phyloP scores from a whole-genome alignment of 257 asterid species.

The Ajuga chamaepitys region DNA sequence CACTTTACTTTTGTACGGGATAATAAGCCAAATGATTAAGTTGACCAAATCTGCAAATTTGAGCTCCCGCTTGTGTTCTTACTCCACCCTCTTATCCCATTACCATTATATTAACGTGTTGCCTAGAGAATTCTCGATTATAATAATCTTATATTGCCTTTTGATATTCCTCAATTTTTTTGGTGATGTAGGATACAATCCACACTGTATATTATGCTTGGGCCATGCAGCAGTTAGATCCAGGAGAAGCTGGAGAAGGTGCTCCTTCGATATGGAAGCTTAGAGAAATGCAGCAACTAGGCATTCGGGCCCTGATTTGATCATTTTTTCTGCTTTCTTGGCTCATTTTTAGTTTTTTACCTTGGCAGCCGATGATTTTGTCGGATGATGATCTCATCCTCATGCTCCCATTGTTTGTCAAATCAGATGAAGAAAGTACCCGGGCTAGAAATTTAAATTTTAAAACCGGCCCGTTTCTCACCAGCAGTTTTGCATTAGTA shows the following conservation, averaged over 20 bases:
- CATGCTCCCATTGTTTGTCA: neutral
- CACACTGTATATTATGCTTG: slow-evolving; percentile 86
- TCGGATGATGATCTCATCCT: slow-evolving; percentile 5
- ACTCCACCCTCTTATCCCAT: too few relatives aligned
- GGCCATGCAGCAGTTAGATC: slow-evolving; percentile 93
- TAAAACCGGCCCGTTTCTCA: too few relatives aligned
- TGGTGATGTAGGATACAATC: slow-evolving; percentile 66
- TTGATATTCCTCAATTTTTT: neutral
- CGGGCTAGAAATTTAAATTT: too few relatives aligned
- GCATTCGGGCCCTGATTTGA: slow-evolving; percentile 81
- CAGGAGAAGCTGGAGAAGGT: slow-evolving; percentile 69
- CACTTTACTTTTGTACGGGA: neutral
- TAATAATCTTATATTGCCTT: neutral
- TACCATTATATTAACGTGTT: too few relatives aligned
- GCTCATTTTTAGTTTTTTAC: neutral
- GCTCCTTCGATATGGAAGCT: slow-evolving; percentile 86
- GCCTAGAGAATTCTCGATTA: neutral
- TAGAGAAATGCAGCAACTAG: slow-evolving; percentile 86
- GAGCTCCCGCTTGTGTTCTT: too few relatives aligned
- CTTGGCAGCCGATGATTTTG: too few relatives aligned
- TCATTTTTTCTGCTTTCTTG: neutral
- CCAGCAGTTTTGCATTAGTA: too few relatives aligned
- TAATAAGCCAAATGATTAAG: too few relatives aligned
- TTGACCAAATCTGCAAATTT: neutral
- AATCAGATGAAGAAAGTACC: too few relatives aligned